Base-by-base conservation (phyloP, 2,329 filamentous ascomycete species). In the Ustilaginoidea virens region DNA sequence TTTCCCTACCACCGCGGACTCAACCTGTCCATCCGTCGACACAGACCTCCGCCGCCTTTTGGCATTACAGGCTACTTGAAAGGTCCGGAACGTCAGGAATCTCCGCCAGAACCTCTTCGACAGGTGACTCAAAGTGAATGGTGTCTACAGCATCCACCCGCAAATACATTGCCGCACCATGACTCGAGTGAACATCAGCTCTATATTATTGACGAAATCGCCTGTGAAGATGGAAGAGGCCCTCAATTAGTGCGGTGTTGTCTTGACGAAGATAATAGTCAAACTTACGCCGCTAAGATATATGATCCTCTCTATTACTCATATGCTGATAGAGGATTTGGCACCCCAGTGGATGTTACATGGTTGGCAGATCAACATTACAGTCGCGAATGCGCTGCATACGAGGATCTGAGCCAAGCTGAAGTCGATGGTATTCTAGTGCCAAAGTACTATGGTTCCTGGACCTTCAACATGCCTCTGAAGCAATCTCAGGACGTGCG, bases 261-360 rank as follows among this genome's bases (percentile, higher is more conserved):
- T 12, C 14, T 29, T 8, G 15, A 23, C 5, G 12, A 30, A 9
- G 26, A 25, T 16, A 14, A 33, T 2, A 15, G 25, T 15, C 26
- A 21, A 12, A 25, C 35, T 24, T 35, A 32, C 21, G 22, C n/a
- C 2, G 32, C 33, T 10, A 35, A 34, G 22, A 33, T 36, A 22
- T 35, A 35, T 28, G 29, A 33, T 18, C 19, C 29, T 21, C 32
- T 36, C 15, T 36, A 33, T 25, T 30, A 30, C 25, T n/a, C 12
- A n/a, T 31, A 5, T n/a, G 14, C 20, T 4, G 15, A 17, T 13
- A 12, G 19, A 11, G 9, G 27, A n/a, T n/a, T 11, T 23, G 23
- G 23, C 6, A 24, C 22, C n/a, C 23, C 24, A 4, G 18, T 18
- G 5, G 29, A 31, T 27, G 29, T 31, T 14, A 31, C 29, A 16